A percentile compares a stretch with the other conserved stretches of the same genome.
phyloP scores from a whole-genome alignment of 805 yeast species.

The Ogataea thermomethanolica region DNA sequence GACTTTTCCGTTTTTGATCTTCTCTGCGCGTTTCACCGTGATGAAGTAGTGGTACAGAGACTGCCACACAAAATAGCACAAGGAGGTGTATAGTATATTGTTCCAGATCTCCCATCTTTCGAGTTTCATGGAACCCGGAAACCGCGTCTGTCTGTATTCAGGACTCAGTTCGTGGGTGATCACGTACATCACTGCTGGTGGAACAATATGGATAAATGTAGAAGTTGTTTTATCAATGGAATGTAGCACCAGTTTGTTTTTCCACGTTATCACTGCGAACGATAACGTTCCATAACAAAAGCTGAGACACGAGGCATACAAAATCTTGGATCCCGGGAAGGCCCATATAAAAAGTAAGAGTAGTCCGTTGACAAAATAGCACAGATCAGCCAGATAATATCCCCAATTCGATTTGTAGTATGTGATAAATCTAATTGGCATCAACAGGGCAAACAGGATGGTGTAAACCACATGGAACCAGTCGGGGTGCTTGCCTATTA shows the following conservation, averaged over 20 bases:
- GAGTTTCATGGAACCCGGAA: slow-evolving; percentile 75
- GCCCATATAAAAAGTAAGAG: slow-evolving; percentile 75
- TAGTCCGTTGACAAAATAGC: slow-evolving; percentile 82
- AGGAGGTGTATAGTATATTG: slow-evolving; percentile 74
- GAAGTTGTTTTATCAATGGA: slow-evolving; percentile 90
- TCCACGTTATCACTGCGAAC: slow-evolving; percentile 94
- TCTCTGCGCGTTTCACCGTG: slow-evolving; percentile 71
- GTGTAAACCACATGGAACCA: slow-evolving; percentile 78
- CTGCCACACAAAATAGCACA: slow-evolving; percentile 89
- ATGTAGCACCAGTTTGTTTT: slow-evolving; percentile 88
- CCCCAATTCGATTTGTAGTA: slow-evolving; percentile 78
- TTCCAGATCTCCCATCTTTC: slow-evolving; percentile 68
- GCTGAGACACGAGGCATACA: slow-evolving; percentile 82
- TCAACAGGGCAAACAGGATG: slow-evolving; percentile 50
- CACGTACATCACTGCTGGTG: slow-evolving; percentile 83
- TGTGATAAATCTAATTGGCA: slow-evolving; percentile 83
- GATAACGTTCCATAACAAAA: slow-evolving; percentile 85
- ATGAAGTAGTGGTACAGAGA: slow-evolving; percentile 85
- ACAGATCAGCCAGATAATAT: slow-evolving; percentile 86
- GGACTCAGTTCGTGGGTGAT: slow-evolving; percentile 72
- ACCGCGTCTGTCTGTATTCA: slow-evolving; percentile 50
- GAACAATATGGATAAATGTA: slow-evolving; percentile 85
- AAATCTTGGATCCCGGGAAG: slow-evolving; percentile 65
- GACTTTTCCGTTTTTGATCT: slow-evolving; percentile 79
- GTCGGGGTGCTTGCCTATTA: slow-evolving; percentile 75